Conservation (phyloP, 371 early-diverging fungal genomes). For the Choanephora cucurbitarum region DNA sequence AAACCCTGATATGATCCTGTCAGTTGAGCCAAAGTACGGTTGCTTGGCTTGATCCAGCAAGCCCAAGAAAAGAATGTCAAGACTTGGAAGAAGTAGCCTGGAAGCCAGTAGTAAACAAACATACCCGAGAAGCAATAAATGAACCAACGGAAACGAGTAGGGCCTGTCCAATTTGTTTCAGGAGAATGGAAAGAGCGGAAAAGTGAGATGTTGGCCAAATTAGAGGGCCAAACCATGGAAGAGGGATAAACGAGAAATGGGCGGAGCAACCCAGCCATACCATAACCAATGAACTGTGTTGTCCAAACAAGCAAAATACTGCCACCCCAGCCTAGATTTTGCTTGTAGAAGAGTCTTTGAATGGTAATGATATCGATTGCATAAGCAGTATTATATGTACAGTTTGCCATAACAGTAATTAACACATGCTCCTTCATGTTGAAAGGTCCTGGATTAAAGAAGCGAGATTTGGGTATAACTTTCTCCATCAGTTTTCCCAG, state of each 20-base stretch:
- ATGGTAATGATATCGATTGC: constrained; percentile 76
- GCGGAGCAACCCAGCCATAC: constrained; percentile 80
- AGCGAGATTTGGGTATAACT: constrained; percentile 52
- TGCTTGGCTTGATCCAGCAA: constrained; percentile 72
- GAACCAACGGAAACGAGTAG: constrained; percentile 67
- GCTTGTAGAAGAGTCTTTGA: constrained; percentile 63
- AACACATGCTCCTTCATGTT: constrained; percentile 87
- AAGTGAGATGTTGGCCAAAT: constrained; percentile 71
- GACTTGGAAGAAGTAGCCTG: constrained; percentile 72
- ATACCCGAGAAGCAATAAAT: constrained; percentile 54
- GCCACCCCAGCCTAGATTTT: constrained; percentile 62
- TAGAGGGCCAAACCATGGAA: constrained; percentile 86
- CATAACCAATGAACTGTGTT: constrained; percentile 81
- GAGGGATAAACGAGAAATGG: constrained; percentile 80
- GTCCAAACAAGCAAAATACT: constrained; percentile 64
- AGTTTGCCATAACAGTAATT: constrained; percentile 68
- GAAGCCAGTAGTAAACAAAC: constrained; percentile 79
- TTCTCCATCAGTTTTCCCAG: constrained; percentile 65
- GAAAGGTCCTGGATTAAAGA: constrained; percentile 85
- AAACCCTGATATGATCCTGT: constrained; percentile 67
- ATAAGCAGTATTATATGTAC: constrained; percentile 61
- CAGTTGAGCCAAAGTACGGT: constrained; percentile 55
- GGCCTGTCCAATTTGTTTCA: constrained; percentile 46
- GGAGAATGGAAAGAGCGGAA: constrained; percentile 71
- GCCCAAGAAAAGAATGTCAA: constrained; percentile 73